Evolutionary conservation across 2,329 filamentous ascomycete genomes (phyloP).

Genomic region (Penicillium psychrosexuale): DNA sequence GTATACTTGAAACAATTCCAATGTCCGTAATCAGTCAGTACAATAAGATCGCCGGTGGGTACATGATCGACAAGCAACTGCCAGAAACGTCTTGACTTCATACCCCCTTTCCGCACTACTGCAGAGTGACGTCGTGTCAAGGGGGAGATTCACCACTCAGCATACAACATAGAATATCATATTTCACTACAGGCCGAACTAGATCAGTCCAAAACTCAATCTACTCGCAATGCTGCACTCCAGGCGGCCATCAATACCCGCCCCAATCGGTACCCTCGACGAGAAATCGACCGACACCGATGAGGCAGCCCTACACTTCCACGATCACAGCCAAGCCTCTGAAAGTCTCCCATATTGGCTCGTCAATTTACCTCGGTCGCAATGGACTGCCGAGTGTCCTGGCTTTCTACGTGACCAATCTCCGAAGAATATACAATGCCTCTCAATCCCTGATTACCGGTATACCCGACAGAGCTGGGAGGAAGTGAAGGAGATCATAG

Average conservation of each 20-base stretch:
- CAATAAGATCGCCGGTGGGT: constrained; percentile 12
- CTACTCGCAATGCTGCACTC: constrained; percentile 10
- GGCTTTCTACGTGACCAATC: constrained; percentile 62
- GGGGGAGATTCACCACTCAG: neutral
- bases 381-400: constrained; percentile 67
- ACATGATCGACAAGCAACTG: constrained; percentile 14
- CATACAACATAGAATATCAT: neutral
- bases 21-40: neutral
- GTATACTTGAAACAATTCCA: neutral
- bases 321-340: constrained; percentile 8
- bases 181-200: neutral
- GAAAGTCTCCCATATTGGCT: constrained; percentile 69
- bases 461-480: constrained; percentile 67
- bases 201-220: neutral
- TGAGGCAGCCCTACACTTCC: constrained; percentile 11
- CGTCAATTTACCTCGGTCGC: constrained; percentile 65
- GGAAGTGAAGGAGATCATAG: constrained; percentile 62
- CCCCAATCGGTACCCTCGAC: constrained; percentile 24
- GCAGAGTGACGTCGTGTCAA: constrained; percentile 8
- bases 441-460: constrained; percentile 66
- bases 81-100: constrained; percentile 1
- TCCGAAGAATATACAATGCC: constrained; percentile 66
- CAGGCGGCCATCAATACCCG: constrained; percentile 15
- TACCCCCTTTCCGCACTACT: constrained; percentile 2
- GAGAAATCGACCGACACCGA: constrained; percentile 21